Base-by-base conservation (phyloP, 345 rosid species). In the Citrus mangshanensis region DNA sequence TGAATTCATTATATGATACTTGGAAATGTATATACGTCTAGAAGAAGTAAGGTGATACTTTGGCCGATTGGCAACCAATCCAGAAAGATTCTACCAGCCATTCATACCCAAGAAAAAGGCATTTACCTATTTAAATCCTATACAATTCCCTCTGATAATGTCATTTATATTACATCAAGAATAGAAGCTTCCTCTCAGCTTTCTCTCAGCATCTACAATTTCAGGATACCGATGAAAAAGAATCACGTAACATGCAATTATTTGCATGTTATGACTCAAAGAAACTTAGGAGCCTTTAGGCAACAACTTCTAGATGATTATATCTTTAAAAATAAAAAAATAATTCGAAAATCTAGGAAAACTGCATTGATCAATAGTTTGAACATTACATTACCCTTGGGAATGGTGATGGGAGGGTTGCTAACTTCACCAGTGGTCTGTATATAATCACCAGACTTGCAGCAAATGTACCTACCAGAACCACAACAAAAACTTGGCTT, bases 401-500 rank as follows among this genome's bases (percentile, higher is more conserved):
- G 93, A 80, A 90, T 81, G 77, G 89, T 82, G 75, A 85, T 86
- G 68, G 87, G 93, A 86, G 84, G 91, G 75, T 83, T 83, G 83
- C 88, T 92, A 69, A 89, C 70, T 80, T 95, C 93, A 34, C 90
- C 92, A 66, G 84, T 87, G 25, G 87, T 82, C 82, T 90, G 95
- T 81, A 86, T 89, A 84, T 86, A 74, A 79, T 95, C 94, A 24
- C 83, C 92, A 13, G 95, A 85, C 73, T 89, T 90, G 86, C 93
- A 87, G 78, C 95, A 85, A 21, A 86, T 84, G 84, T 87, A 90
- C 84, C 99, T 90, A 73, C 95, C 93, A 58, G 97, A 95, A 83
- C 89, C 93, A 86, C 98, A 93, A 76, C 90, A 89, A 86, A 95
- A 92, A 82, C 93, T 93, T 9, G 93, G 89, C 69, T 93, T 93